Evolutionary conservation across 345 rosid genomes (phyloP), one percentile per base, ranked within the genome.

Genomic region (Passiflora organensis): DNA sequence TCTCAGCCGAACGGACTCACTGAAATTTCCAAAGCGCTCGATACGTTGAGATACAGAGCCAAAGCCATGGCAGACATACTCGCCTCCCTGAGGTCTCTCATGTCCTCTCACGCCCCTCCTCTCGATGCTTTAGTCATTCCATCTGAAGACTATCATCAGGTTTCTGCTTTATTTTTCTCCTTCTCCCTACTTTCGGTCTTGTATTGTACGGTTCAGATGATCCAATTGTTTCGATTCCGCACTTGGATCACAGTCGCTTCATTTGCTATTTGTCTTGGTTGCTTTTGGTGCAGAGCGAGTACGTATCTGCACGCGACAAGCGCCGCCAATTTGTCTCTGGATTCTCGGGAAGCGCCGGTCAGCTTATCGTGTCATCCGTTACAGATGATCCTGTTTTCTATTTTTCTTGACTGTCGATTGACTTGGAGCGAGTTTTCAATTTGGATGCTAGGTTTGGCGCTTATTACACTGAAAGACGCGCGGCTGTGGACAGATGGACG

Each of bases 141-240:
- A 13, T 89, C 97, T 9, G 96, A 86, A 62, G 97, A 93, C 64
- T 86, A 73, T 70, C 99, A 93, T 67, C 99, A 93, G 91, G 99
- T 85, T 24, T 5, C 20, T 15, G 16, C 19, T 10, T 39, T 49
- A 13, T 17, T 13, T 39, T 14, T 32, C 36, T 14, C 13, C 21
- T 23, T 10, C 18, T 53, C 24, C 38, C 4, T 53, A 2, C 17
- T 19, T 1, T 5, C n/a, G n/a, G n/a, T n/a, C n/a, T n/a, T n/a
- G n/a, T n/a, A n/a, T n/a, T n/a, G n/a, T n/a, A n/a, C n/a, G n/a
- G n/a, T n/a, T n/a, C n/a, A n/a, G n/a, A n/a, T n/a, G n/a, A 18
- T 22, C 23, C 1, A 1, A 14, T 15, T 28, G 12, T 37, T 0
- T 37, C 25, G 11, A 16, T 10, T 37, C 8, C 28, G 20, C n/a